phyloP scores from a whole-genome alignment of 202 grass and related monocot genomes.

The Elaeis oleifera region DNA sequence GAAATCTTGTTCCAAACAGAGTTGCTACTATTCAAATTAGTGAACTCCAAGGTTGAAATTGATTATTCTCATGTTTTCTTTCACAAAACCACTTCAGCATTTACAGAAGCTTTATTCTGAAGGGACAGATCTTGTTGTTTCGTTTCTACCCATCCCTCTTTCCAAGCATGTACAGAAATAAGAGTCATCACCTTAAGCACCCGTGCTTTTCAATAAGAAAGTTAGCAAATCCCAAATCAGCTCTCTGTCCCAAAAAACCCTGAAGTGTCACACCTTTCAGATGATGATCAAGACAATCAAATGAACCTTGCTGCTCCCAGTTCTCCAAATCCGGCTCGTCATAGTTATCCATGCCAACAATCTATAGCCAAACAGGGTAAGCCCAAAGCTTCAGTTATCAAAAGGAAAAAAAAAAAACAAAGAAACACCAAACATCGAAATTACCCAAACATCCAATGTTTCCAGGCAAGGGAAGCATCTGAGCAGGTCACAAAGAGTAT shows the following conservation, averaged over 20 bases:
- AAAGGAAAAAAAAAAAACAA: neutral
- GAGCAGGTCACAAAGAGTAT: slow-evolving; percentile 26
- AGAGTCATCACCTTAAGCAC: slow-evolving; percentile 24
- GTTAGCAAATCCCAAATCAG: slow-evolving; percentile 21
- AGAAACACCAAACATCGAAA: neutral
- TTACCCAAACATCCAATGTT: slow-evolving; percentile 29
- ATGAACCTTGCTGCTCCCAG: neutral
- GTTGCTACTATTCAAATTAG: no score
- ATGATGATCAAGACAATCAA: slow-evolving; percentile 25
- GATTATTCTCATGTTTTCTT: no score
- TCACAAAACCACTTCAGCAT: no score
- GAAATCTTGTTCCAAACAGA: no score
- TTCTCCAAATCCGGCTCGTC: slow-evolving; percentile 1
- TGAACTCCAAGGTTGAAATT: no score
- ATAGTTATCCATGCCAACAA: neutral
- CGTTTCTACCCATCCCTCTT: no score
- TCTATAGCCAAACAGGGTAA: slow-evolving; percentile 10
- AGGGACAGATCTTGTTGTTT: no score
- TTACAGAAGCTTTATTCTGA: no score
- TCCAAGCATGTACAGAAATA: no score
- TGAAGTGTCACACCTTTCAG: slow-evolving; percentile 32
- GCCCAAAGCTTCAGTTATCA: neutral
- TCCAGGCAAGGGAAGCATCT: slow-evolving; percentile 30
- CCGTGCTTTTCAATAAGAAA: slow-evolving; percentile 32
- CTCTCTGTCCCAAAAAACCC: slow-evolving; percentile 21